Evolutionary conservation across 176 grass and related monocot species (phyloP).

Genomic region (Aegilops tauschii): DNA sequence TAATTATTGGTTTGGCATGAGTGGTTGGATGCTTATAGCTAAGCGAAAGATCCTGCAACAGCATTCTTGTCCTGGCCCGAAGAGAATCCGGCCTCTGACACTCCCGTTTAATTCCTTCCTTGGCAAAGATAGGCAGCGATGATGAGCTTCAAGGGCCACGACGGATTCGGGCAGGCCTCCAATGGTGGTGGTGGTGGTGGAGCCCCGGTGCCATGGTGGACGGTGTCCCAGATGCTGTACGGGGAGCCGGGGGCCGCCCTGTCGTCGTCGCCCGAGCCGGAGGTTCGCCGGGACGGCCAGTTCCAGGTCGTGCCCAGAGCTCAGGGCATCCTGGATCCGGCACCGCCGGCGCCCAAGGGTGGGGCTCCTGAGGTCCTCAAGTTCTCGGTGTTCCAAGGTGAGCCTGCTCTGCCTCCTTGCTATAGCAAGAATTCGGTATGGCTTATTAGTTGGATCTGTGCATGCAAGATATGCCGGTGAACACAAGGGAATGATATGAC

Average conservation of each 20-base stretch:
- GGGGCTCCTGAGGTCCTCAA: conserved; percentile 43
- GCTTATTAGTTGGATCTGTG: conserved; percentile 17
- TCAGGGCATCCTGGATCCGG: conserved; percentile 42
- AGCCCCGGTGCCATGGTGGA: conserved; percentile 62
- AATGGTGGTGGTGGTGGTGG: conserved; percentile 26
- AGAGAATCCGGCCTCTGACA: not conserved
- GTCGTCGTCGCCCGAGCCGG: conserved; percentile 22
- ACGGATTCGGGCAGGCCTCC: conserved; percentile 34
- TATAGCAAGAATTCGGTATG: not conserved
- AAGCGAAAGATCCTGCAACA: conserved; percentile 4
- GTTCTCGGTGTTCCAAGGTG: conserved; percentile 76
- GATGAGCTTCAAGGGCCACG: conserved; percentile 56
- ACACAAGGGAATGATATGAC: not conserved
- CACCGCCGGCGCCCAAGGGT: conserved; percentile 6
- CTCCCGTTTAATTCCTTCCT: not conserved
- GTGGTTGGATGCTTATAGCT: conserved; percentile 11
- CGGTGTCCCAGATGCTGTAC: conserved; percentile 57
- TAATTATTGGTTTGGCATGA: conserved; percentile 22
- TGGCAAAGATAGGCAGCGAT: not conserved
- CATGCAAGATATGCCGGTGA: not conserved
- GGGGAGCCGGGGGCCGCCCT: conserved; percentile 44
- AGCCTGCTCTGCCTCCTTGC: not conserved
- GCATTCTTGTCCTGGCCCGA: not conserved
- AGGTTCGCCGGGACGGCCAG: conserved; percentile 40
- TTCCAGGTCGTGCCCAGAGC: conserved; percentile 47